These are phyloP conservation scores for Cladosporium phlei DNA, from an alignment of 2,329 filamentous ascomycete species.

Conservation along the genomic window DNA sequence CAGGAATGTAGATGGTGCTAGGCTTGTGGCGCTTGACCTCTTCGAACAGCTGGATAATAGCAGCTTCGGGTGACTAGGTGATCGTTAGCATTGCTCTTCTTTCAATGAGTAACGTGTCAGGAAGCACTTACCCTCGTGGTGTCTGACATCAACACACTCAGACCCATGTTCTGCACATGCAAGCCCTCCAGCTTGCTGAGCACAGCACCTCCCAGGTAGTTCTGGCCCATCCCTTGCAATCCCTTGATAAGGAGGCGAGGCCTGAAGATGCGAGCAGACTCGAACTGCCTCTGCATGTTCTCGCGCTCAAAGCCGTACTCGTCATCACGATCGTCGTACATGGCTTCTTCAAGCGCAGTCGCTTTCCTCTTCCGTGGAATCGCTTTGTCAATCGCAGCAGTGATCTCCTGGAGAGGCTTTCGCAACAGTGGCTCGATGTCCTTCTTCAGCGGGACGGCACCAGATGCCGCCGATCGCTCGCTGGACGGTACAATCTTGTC, in stretches of 20 bases:
- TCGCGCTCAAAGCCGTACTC: slow-evolving; percentile 84
- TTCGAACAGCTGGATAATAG: slow-evolving; percentile 82
- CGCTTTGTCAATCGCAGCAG: slow-evolving; percentile 60
- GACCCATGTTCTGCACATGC: slow-evolving; percentile 90
- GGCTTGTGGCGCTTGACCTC: slow-evolving; percentile 94
- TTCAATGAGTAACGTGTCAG: too few species aligned
- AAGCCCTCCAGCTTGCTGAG: slow-evolving; percentile 89
- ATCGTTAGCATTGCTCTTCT: too few species aligned
- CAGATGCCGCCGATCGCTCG: slow-evolving; percentile 80
- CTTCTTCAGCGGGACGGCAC: slow-evolving; percentile 73
- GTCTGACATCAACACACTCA: slow-evolving; percentile 81
- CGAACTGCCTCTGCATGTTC: slow-evolving; percentile 66
- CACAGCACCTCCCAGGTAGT: slow-evolving; percentile 78
- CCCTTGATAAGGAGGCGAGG: slow-evolving; percentile 82
- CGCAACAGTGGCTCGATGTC: slow-evolving; percentile 76
- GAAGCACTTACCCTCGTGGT: slow-evolving; percentile 56
- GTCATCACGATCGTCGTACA: slow-evolving; percentile 81
- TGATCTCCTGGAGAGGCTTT: slow-evolving; percentile 65
- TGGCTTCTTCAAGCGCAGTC: slow-evolving; percentile 88
- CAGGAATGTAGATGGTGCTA: slow-evolving; percentile 90
- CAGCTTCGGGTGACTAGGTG: slow-evolving; percentile 66
- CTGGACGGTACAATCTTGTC: slow-evolving; percentile 96
- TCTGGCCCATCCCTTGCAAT: slow-evolving; percentile 85
- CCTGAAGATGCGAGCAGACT: slow-evolving; percentile 79
- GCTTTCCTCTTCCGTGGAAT: slow-evolving; percentile 80